phyloP scores from a whole-genome alignment of 2,329 filamentous ascomycete species.

The Leptographium wingfieldii region DNA sequence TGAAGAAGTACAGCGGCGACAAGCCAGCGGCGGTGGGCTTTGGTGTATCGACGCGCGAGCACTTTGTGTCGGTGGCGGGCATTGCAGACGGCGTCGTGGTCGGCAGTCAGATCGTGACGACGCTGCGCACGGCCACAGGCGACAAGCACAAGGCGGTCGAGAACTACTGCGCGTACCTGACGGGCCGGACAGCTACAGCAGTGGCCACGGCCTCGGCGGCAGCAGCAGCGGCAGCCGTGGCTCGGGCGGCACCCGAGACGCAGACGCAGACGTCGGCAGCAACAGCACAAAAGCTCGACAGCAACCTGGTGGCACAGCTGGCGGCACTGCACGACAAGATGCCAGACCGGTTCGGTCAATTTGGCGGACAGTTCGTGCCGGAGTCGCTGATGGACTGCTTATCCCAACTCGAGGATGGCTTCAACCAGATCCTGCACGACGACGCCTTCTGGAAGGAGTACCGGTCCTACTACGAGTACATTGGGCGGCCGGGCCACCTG shows the following conservation, averaged over 20 bases:
- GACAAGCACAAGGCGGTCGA: slow-evolving; percentile 53
- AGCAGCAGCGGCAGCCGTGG: slow-evolving; percentile 39
- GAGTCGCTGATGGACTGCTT: slow-evolving; percentile 97
- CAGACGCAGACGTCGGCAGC: slow-evolving; percentile 42
- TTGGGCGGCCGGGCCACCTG: slow-evolving; percentile 85
- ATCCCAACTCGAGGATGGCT: slow-evolving; percentile 78
- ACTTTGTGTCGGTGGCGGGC: slow-evolving; percentile 74
- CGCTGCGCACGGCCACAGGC: slow-evolving; percentile 52
- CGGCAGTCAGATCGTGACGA: slow-evolving; percentile 86
- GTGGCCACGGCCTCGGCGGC: slow-evolving; percentile 29
- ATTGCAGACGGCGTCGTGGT: slow-evolving; percentile 93
- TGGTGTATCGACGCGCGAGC: slow-evolving; percentile 87
- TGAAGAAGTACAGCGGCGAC: slow-evolving; percentile 86
- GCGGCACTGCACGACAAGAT: slow-evolving; percentile 70
- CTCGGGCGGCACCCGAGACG: slow-evolving; percentile 46
- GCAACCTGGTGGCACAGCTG: slow-evolving; percentile 66
- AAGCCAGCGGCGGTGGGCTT: slow-evolving; percentile 89
- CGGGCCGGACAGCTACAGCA: slow-evolving; percentile 29
- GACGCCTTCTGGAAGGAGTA: slow-evolving; percentile 95
- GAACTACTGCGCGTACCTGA: slow-evolving; percentile 68
- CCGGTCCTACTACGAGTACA: slow-evolving; percentile 90
- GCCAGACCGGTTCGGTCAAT: slow-evolving; percentile 84
- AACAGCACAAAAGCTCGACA: slow-evolving; percentile 33
- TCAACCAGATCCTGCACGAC: slow-evolving; percentile 77
- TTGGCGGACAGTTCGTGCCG: slow-evolving; percentile 93